Evolutionary conservation across 371 early-diverging fungal genomes (phyloP), one percentile per base, ranked within the genome.

Genomic region (Mucor piriformis): DNA sequence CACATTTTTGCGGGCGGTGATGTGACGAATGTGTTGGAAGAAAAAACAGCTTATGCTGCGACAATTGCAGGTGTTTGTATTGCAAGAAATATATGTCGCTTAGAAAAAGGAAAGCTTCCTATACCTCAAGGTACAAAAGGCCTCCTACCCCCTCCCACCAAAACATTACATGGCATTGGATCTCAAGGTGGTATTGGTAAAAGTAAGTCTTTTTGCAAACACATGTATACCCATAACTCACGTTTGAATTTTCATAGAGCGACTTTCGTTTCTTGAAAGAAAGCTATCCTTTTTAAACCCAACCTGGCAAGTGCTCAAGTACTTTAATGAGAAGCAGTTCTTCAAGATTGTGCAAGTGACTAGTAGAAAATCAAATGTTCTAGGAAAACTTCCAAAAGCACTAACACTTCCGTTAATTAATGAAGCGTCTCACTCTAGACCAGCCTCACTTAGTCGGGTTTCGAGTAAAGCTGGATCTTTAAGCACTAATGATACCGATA

Each of bases 1-100:
- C 78, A 85, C 53, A 81, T 90, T 46, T 89, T 88, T 63, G 82
- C 88, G 3, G 85, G 87, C 1, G 90, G 90, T 2, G 90, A 90
- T 56, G 84, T 82, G 20, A 78, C 83, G 20, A 83, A 86, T 23
- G 72, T 82, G 0, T 63, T 73, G 15, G 87, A 86, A 57, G 85
- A 86, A 67, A 84, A 85, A 57, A 82, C 85, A 12, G 86, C 77
- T 18, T 81, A 83, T 33, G 81, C 86, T 46, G 86, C 84, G 16
- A 83, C 83, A 15, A 55, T 82, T 37, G 77, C 76, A 23, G 81
- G 79, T 15, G 76, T 81, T 2, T 74, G 74, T 37, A 81, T 81
- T 40, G 77, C 81, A 4, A 64, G 81, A 16, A 81, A 81, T 27
- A 81, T 81, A 12, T 76, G 76, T 25, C 69, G 81, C 4, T 4